Conservation (phyloP, 2,329 filamentous ascomycete genomes). For the Didymella pomorum region DNA sequence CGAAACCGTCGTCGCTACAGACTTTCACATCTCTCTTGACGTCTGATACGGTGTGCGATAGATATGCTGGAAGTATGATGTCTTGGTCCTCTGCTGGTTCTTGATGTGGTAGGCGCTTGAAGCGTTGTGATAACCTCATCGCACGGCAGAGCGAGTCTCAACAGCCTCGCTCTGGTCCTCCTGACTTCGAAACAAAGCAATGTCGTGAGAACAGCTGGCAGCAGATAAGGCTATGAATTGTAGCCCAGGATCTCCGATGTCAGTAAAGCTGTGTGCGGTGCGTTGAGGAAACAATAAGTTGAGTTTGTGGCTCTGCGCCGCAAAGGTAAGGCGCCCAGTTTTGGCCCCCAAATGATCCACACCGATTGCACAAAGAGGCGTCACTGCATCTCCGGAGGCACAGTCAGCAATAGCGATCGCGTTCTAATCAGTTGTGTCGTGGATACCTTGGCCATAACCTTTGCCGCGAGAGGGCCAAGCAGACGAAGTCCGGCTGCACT, state of each 20-base stretch:
- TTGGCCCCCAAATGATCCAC: constrained; percentile 6
- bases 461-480: background rate
- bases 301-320: background rate
- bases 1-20: background rate
- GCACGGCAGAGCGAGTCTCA: background rate
- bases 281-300: background rate
- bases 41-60: constrained; percentile 9
- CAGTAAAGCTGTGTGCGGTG: background rate
- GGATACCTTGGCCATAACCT: background rate
- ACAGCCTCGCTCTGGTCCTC: background rate
- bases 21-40: constrained; percentile 1
- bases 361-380: background rate
- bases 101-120: constrained; percentile 16
- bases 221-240: too few species aligned
- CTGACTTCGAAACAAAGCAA: background rate
- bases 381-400: background rate
- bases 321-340: constrained; percentile 7
- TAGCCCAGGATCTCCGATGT: background rate
- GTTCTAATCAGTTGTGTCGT: background rate
- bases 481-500: background rate
- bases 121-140: constrained; percentile 19
- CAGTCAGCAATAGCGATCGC: background rate
- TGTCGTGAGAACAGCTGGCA: background rate
- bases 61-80: constrained; percentile 10
- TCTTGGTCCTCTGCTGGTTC: constrained; percentile 16